Evolutionary conservation across 2,329 filamentous ascomycete genomes (phyloP).

Genomic region (Rutstroemia sp.): DNA sequence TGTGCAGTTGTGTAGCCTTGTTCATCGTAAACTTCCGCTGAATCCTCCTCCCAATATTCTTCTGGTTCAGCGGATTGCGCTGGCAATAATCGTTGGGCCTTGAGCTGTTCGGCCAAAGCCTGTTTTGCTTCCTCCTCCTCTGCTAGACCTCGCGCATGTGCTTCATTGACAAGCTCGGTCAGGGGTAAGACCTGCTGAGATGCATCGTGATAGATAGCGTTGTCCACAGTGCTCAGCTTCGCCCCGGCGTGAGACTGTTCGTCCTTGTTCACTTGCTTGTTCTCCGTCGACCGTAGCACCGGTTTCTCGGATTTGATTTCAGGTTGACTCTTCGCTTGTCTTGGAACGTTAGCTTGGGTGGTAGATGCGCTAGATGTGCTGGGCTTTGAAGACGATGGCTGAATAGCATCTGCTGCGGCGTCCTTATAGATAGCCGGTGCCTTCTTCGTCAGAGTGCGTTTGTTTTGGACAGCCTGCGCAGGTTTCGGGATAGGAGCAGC

Average conservation of each 20-base stretch:
- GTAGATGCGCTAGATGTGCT: conserved; percentile 19
- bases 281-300: conserved; percentile 20
- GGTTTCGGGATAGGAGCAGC: conserved; percentile 19
- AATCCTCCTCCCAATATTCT: conserved; percentile 67
- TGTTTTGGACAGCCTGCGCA: conserved; percentile 26
- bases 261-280: conserved; percentile 12
- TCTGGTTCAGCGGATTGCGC: conserved; percentile 44
- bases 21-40: conserved; percentile 62
- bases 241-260: neutral
- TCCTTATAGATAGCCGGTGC: conserved; percentile 49
- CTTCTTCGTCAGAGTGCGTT: conserved; percentile 42
- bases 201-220: neutral
- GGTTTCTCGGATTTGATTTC: conserved; percentile 22
- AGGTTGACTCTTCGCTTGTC: conserved; percentile 26
- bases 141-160: conserved; percentile 5
- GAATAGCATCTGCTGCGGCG: conserved; percentile 28
- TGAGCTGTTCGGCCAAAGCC: neutral
- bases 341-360: conserved; percentile 25
- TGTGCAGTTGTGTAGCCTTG: conserved; percentile 68
- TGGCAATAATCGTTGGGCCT: conserved; percentile 14
- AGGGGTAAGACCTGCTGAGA: neutral
- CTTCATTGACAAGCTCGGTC: conserved; percentile 8
- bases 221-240: neutral
- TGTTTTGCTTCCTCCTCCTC: conserved; percentile 8
- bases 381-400: conserved; percentile 24